A percentile compares a stretch with the other conserved stretches of the same genome.
Evolutionary conservation across 202 grass and related monocot genomes (phyloP).

Genomic region (Schoenoplectus tabernaemontani): DNA sequence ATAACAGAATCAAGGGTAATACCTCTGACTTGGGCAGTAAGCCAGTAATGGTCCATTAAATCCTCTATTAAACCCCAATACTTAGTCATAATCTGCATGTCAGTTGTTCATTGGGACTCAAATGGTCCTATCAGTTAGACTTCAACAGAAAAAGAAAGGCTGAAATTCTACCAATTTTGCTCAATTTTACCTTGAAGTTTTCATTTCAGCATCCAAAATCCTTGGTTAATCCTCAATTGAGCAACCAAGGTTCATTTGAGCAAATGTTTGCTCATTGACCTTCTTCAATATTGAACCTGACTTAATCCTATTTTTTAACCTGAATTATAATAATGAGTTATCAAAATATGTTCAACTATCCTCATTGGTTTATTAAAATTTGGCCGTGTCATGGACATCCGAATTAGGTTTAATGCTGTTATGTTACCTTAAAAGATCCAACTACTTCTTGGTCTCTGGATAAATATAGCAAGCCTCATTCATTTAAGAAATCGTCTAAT

Average conservation of each 20-base stretch:
- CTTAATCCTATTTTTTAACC: not conserved
- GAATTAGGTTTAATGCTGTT: not conserved
- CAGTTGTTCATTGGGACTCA: not conserved
- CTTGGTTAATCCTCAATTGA: not conserved
- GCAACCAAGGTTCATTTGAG: not conserved
- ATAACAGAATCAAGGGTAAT: not conserved
- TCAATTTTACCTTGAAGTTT: not conserved
- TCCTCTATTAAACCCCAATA: not conserved
- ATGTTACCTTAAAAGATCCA: not conserved
- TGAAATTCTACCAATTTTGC: conserved; percentile 1
- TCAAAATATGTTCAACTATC: not conserved
- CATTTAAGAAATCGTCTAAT: not conserved
- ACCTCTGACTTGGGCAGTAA: not conserved
- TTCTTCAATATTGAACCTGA: not conserved
- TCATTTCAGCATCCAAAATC: not conserved
- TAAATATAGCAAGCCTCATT: not conserved
- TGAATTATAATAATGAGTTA: not conserved
- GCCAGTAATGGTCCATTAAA: not conserved
- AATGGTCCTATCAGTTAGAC: not conserved
- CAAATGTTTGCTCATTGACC: not conserved
- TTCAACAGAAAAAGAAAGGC: not conserved
- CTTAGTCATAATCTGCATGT: not conserved
- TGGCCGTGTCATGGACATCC: not conserved
- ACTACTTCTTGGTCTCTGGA: not conserved
- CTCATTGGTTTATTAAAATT: not conserved